These are phyloP conservation scores for Diaporthe sp. DNA, from an alignment of 2,329 filamentous ascomycete species.

Conservation along the genomic window DNA sequence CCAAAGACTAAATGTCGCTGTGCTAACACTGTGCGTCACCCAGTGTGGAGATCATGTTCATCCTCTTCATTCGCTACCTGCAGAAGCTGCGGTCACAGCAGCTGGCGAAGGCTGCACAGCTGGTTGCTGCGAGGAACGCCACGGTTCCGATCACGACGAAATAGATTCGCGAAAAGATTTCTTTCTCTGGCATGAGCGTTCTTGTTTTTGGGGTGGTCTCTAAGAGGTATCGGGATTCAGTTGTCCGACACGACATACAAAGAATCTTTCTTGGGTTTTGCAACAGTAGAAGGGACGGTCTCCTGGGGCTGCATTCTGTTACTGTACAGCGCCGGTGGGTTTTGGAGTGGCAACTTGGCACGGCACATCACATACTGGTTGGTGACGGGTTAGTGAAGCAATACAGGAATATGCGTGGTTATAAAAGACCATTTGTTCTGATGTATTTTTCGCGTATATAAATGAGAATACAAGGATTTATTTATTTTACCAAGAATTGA, in stretches of 20 bases:
- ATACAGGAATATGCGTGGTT: neutral
- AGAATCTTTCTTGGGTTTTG: neutral
- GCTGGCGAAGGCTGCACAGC: slow-evolving; percentile 72
- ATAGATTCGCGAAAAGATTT: slow-evolving; percentile 35
- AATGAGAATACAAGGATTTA: neutral
- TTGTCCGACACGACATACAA: neutral
- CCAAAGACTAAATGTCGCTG: neutral
- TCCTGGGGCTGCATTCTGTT: neutral
- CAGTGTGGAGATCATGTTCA: slow-evolving; percentile 88
- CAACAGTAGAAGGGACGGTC: neutral
- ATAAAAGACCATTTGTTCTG: neutral
- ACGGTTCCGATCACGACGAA: slow-evolving; percentile 43
- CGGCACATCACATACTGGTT: neutral
- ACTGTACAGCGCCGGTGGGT: neutral
- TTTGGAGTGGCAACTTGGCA: neutral
- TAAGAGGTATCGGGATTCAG: neutral
- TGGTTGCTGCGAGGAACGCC: slow-evolving; percentile 69
- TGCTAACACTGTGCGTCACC: slow-evolving; percentile 26
- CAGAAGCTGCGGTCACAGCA: slow-evolving; percentile 76
- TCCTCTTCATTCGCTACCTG: slow-evolving; percentile 86
- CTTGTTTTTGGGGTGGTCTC: neutral
- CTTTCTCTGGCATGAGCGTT: slow-evolving; percentile 5
- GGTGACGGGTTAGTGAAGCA: neutral
- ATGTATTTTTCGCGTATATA: neutral
- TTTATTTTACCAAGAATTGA: neutral